Evolutionary conservation across 2,329 filamentous ascomycete species (phyloP), one percentile per base, ranked within the genome.

Genomic region (Neofusicoccum sp.): DNA sequence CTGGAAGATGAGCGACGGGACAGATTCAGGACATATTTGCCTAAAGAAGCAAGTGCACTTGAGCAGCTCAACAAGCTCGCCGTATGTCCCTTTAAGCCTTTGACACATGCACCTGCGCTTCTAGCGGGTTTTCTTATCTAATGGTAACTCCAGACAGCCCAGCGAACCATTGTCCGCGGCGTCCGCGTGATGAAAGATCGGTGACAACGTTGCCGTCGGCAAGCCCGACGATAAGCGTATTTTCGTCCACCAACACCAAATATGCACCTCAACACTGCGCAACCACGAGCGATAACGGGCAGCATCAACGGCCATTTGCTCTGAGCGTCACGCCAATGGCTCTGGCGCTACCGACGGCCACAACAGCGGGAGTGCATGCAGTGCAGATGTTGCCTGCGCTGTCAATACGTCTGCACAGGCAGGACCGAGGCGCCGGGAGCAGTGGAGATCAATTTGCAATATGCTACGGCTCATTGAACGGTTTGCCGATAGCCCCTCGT

Each of bases 101-200:
- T 41, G 9, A 41, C 36, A 20, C 51, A 12, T 56, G 51, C 51
- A 33, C 9, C 6, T 43, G 36, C 38, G 20, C n/a, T 16, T 41
- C 14, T 40, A 11, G n/a, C 24, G n/a, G n/a, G 6, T 2, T 20
- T 12, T n/a, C 38, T 56, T 44, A 33, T 56, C 51, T 33, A 43
- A 33, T 56, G 38, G 14, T 28, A 56, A 43, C 51, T 36, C 6
- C n/a, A n/a, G 24, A 31, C n/a, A n/a, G 16, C 51, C 38, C 26
- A 24, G 28, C 28, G 40, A n/a, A 41, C 40, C 51, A 38, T 36
- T 33, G 36, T 41, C 24, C 12, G 8, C n/a, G 7, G 6, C 24
- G 51, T 41, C 36, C 51, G 34, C 51, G 24, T 56, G 51, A 56
- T 56, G 49, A 56, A 30, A 41, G n/a, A 20, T 16, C 51, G 51